Percentiles rank a stretch among this genome's conserved stretches.
Conservation (phyloP, 176 grass and related monocot species). For the Calamus simplicifolius region DNA sequence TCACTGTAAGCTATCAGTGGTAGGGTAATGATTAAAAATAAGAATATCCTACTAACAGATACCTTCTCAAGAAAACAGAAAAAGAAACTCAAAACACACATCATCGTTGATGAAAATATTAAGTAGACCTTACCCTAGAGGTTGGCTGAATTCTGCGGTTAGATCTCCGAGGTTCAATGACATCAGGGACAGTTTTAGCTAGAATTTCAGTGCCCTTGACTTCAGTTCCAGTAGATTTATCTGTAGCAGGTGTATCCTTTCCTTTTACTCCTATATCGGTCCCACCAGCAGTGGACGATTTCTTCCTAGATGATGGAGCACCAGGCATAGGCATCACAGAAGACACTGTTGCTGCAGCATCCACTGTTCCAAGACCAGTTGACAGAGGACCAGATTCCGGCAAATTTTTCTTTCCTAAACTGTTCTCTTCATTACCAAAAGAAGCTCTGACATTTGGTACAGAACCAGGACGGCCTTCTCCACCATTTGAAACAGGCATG, state of each 20-base stretch:
- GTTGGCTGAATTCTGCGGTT: conserved; percentile 94
- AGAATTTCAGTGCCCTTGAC: conserved; percentile 31
- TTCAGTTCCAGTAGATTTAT: neutral
- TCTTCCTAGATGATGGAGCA: conserved; percentile 34
- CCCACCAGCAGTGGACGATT: conserved; percentile 10
- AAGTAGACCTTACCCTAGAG: conserved; percentile 48
- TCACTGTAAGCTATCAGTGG: too few relatives aligned
- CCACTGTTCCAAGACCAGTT: conserved; percentile 18
- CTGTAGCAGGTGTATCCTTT: conserved; percentile 9
- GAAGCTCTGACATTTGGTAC: conserved; percentile 14
- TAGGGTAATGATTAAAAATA: too few relatives aligned
- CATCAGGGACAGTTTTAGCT: conserved; percentile 38
- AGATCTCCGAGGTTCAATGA: conserved; percentile 67
- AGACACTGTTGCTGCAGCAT: conserved; percentile 22
- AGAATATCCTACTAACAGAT: too few relatives aligned
- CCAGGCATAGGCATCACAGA: conserved; percentile 22
- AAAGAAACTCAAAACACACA: too few relatives aligned
- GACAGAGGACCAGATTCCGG: conserved; percentile 8
- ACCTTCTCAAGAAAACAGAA: too few relatives aligned
- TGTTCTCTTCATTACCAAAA: conserved; percentile 21
- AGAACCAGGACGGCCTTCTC: conserved; percentile 32
- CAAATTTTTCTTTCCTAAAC: conserved; percentile 27
- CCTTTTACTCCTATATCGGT: conserved; percentile 18
- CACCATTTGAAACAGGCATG: conserved; percentile 19
- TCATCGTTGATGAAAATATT: too few relatives aligned